Evolutionary conservation across 129 eudicot genomes (phyloP).

Genomic region (Smallanthus sonchifolius): DNA sequence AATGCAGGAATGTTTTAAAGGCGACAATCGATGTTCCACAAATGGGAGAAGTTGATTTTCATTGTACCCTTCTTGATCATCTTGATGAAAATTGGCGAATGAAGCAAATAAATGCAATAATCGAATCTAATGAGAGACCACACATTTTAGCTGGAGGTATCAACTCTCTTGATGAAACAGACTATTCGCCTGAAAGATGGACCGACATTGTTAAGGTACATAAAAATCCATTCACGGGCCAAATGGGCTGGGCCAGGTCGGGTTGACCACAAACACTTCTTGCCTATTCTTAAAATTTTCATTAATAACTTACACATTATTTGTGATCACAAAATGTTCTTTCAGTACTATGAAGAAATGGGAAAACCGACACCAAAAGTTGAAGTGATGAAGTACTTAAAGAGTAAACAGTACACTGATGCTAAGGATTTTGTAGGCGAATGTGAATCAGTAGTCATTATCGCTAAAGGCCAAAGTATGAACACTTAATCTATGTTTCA

Average conservation of each 20-base stretch:
- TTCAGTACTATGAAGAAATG: conserved; percentile 91
- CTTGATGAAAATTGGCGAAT: conserved; percentile 91
- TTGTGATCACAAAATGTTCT: background rate
- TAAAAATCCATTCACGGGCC: background rate
- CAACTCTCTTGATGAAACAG: conserved; percentile 82
- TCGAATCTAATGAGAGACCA: conserved; percentile 66
- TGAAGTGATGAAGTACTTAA: conserved; percentile 83
- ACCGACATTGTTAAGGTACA: conserved; percentile 87
- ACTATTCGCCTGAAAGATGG: conserved; percentile 95
- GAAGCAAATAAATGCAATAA: conserved; percentile 85
- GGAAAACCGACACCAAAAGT: conserved; percentile 93
- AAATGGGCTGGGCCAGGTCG: background rate
- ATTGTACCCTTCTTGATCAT: conserved; percentile 88
- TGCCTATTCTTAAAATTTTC: background rate
- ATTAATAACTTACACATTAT: background rate
- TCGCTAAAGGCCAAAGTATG: conserved; percentile 96
- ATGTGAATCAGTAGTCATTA: conserved; percentile 90
- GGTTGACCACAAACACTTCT: background rate
- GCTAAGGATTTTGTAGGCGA: conserved; percentile 93
- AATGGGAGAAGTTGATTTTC: conserved; percentile 77
- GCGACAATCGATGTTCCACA: conserved; percentile 88
- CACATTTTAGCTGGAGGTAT: conserved; percentile 95
- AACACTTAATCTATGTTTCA: conserved; percentile 9
- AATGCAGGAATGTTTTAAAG: conserved; percentile 85
- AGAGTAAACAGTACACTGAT: conserved; percentile 65